A percentile compares a stretch with the other conserved stretches of the same genome.
These are phyloP conservation scores for Trichoderma atroviride DNA, from an alignment of 2,329 filamentous ascomycete species.

Conservation along the genomic window DNA sequence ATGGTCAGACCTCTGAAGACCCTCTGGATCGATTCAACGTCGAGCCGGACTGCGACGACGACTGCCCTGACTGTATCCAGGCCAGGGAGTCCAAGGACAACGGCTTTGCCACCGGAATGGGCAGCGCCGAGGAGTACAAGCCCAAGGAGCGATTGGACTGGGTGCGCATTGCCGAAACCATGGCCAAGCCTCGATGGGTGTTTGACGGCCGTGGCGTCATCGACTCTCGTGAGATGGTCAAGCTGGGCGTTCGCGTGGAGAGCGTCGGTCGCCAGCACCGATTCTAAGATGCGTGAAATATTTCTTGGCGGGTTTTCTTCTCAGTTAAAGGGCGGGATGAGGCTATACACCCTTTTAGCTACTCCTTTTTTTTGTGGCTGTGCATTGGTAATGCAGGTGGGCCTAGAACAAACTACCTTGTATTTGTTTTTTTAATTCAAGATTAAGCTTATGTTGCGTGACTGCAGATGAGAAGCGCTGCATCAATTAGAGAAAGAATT, in stretches of 20 bases:
- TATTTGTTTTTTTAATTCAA: constrained; percentile 38
- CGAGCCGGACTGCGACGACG: constrained; percentile 49
- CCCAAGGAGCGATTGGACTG: constrained; percentile 55
- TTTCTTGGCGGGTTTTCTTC: constrained; percentile 7
- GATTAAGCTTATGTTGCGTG: constrained; percentile 34
- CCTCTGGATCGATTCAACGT: constrained; percentile 50
- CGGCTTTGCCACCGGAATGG: constrained; percentile 48
- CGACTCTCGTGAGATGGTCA: constrained; percentile 51
- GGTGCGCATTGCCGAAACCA: constrained; percentile 51
- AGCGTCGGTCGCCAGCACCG: constrained; percentile 54
- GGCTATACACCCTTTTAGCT: constrained; percentile 27
- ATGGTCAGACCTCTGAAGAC: constrained; percentile 40
- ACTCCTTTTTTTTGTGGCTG: constrained; percentile 22
- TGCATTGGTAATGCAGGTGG: constrained; percentile 25
- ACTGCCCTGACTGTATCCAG: constrained; percentile 55
- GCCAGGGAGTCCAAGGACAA: constrained; percentile 44
- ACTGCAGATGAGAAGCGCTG: constrained; percentile 34
- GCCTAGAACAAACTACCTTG: constrained; percentile 16
- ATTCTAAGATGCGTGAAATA: constrained; percentile 37
- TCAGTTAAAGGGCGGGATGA: neutral
- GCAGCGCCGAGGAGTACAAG: constrained; percentile 49
- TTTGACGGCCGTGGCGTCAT: constrained; percentile 61
- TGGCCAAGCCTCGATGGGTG: constrained; percentile 58
- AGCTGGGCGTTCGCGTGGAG: constrained; percentile 56
- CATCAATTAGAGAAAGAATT: constrained; percentile 22